Conservation (phyloP, 768 basidiomycete species). For the Sporobolomyces roseus region DNA sequence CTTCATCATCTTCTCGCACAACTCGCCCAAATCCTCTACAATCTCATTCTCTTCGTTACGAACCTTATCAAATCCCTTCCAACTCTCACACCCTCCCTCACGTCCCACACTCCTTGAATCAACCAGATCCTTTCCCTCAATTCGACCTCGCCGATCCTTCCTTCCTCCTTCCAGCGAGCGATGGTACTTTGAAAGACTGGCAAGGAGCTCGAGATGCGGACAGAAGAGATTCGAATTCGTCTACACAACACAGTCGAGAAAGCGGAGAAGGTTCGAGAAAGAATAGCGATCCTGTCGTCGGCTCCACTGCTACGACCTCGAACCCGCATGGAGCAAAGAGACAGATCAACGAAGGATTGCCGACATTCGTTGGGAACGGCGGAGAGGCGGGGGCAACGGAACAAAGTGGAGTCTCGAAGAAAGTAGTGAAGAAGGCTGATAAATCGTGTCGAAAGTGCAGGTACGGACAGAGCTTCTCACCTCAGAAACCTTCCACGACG, state of each 20-base stretch:
- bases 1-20: too few relatives aligned
- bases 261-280: too few relatives aligned
- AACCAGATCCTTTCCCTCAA: neutral
- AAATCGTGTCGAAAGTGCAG: conserved; percentile 37
- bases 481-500: neutral
- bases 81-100: neutral
- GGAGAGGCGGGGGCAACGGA: neutral
- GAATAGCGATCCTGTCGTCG: too few relatives aligned
- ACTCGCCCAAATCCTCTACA: neutral
- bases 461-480: neutral
- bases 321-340: too few relatives aligned
- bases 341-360: too few relatives aligned
- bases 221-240: too few relatives aligned
- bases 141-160: neutral
- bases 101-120: neutral
- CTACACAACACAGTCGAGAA: too few relatives aligned
- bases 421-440: conserved; percentile 26
- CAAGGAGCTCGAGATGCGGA: too few relatives aligned
- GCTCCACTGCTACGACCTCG: too few relatives aligned
- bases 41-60: neutral
- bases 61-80: conserved; percentile 6
- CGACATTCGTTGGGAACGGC: neutral
- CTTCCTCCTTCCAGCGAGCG: neutral
- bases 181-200: too few relatives aligned
- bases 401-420: too few relatives aligned